Conservation (phyloP, 257 asterid genomes). For the Solanum bukasovii region DNA sequence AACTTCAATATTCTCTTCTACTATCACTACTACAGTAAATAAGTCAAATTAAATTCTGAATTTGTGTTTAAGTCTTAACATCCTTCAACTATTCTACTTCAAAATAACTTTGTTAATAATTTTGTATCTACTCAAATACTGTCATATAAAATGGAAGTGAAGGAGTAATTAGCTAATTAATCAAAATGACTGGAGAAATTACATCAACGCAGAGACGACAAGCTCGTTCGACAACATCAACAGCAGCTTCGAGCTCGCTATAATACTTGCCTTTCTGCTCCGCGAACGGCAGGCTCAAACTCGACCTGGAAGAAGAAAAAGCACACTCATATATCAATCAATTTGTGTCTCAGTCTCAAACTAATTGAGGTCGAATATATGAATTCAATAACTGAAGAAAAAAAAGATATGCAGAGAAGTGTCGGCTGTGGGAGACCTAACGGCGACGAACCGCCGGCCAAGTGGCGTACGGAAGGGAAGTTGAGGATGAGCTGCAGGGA, state of each 20-base stretch:
- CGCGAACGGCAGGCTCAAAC: constrained; percentile 40
- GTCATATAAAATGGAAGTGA: not conserved
- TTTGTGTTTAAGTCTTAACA: not conserved
- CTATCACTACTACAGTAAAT: not conserved
- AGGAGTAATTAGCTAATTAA: not conserved
- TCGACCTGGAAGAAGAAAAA: constrained; percentile 40
- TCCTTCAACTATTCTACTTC: not conserved
- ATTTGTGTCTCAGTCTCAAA: too few relatives aligned
- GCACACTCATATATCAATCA: not conserved
- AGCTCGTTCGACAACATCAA: constrained; percentile 76
- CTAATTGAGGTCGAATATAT: too few relatives aligned
- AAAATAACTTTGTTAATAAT: not conserved
- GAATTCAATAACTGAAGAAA: too few relatives aligned
- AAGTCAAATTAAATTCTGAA: not conserved
- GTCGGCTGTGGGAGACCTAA: constrained; percentile 28
- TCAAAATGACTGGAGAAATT: constrained; percentile 1
- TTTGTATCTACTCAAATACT: not conserved
- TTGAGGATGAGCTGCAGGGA: constrained; percentile 20
- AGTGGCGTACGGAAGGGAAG: constrained; percentile 22
- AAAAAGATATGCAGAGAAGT: too few relatives aligned
- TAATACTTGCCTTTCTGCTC: constrained; percentile 52
- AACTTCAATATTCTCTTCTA: not conserved
- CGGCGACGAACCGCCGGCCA: constrained; percentile 36
- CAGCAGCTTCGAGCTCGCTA: constrained; percentile 70
- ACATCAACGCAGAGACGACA: constrained; percentile 87